A percentile compares a stretch with the other conserved stretches of the same genome.
phyloP scores from a whole-genome alignment of 257 asterid genomes.

The Solanum ahanhuiri region DNA sequence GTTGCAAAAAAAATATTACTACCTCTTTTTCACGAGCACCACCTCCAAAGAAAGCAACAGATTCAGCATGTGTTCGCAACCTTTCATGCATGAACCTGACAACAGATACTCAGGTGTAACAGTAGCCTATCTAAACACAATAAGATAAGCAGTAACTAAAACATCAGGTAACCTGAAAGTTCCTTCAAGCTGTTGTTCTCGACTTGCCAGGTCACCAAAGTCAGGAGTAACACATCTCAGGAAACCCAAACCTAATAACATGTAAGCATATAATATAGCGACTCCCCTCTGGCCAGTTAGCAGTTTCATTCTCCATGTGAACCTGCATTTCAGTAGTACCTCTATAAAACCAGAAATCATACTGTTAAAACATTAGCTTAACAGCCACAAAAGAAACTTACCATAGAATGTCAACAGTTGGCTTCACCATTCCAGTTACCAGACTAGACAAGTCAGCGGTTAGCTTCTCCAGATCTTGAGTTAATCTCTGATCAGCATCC shows the following conservation, averaged over 20 bases:
- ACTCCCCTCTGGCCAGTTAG: constrained; percentile 96
- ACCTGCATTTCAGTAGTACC: constrained; percentile 47
- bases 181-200: constrained; percentile 93
- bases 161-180: constrained; percentile 66
- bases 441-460: constrained; percentile 86
- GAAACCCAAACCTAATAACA: constrained; percentile 93
- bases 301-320: constrained; percentile 67
- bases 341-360: background rate
- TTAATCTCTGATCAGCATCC: constrained; percentile 96
- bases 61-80: constrained; percentile 97
- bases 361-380: constrained; percentile 1
- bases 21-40: constrained; percentile 99
- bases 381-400: constrained; percentile 13
- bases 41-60: constrained; percentile 99
- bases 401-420: constrained; percentile 96
- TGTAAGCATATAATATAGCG: constrained; percentile 81
- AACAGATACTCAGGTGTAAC: constrained; percentile 1
- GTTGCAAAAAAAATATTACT: constrained; percentile 23
- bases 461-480: constrained; percentile 96
- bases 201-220: constrained; percentile 83
- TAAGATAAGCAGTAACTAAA: background rate
- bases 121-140: background rate
- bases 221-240: constrained; percentile 90
- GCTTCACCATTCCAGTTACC: constrained; percentile 99
- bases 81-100: constrained; percentile 98